A percentile compares a stretch with the other conserved stretches of the same genome.
phyloP scores from a whole-genome alignment of 176 grass and related monocot species.

The Phoenix dactylifera region DNA sequence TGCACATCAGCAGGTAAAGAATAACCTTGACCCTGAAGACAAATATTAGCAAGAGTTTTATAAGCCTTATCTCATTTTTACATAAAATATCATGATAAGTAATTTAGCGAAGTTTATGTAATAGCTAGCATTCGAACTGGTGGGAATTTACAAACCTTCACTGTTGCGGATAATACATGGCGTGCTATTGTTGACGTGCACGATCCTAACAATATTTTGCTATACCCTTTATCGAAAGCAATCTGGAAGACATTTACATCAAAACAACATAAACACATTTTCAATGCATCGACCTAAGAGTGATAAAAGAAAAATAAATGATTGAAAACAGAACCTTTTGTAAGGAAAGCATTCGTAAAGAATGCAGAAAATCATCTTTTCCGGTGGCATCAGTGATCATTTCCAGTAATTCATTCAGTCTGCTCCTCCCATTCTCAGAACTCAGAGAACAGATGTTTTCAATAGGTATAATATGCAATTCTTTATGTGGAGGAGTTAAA shows the following conservation, averaged over 20 bases:
- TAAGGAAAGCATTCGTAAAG: slow-evolving; percentile 51
- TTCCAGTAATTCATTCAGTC: slow-evolving; percentile 31
- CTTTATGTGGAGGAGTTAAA: slow-evolving; percentile 33
- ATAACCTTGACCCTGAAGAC: slow-evolving; percentile 68
- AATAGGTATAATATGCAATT: slow-evolving; percentile 40
- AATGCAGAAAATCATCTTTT: slow-evolving; percentile 63
- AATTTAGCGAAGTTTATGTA: too few species aligned
- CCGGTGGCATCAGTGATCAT: slow-evolving; percentile 64
- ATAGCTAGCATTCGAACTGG: too few species aligned
- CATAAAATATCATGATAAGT: too few species aligned
- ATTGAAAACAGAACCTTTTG: slow-evolving; percentile 44
- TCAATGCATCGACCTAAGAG: too few species aligned
- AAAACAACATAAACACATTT: too few species aligned
- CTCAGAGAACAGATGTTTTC: slow-evolving; percentile 37
- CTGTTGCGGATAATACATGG: slow-evolving; percentile 67
- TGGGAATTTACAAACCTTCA: slow-evolving; percentile 46
- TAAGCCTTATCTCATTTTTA: too few species aligned
- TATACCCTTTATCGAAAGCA: slow-evolving; percentile 62
- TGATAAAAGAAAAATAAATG: slow-evolving; percentile 5
- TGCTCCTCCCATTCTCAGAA: slow-evolving; percentile 15
- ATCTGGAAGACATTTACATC: slow-evolving; percentile 35
- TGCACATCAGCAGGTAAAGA: slow-evolving; percentile 95
- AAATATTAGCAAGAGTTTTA: background rate
- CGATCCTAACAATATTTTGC: slow-evolving; percentile 73
- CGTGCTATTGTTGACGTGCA: slow-evolving; percentile 73